Evolutionary conservation across 148 eudicot species (phyloP).

Genomic region (Amaranthus palmeri): DNA sequence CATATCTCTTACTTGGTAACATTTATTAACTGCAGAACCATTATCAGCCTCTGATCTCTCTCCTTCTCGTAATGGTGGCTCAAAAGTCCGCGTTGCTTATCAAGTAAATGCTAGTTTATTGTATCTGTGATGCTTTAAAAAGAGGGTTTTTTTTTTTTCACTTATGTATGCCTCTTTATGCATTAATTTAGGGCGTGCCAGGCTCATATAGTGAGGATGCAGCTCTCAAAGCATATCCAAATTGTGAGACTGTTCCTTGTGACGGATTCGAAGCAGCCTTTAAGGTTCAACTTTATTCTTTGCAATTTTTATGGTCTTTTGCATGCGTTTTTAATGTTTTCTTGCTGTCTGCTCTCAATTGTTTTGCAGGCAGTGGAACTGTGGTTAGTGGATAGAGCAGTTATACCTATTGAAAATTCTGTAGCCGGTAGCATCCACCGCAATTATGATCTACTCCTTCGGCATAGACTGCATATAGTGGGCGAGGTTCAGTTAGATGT

Average conservation of each 20-base stretch:
- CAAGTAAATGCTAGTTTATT: constrained; percentile 31
- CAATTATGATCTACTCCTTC: constrained; percentile 81
- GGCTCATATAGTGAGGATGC: constrained; percentile 69
- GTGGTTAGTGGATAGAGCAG: constrained; percentile 88
- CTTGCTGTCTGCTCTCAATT: not conserved
- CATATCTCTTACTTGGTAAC: not conserved
- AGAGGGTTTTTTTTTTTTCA: not conserved
- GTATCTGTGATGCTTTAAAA: not conserved
- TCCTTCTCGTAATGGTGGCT: constrained; percentile 30
- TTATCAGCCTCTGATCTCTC: constrained; percentile 42
- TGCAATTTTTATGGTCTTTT: not conserved
- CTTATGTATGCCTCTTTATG: constrained; percentile 9
- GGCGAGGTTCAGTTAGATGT: constrained; percentile 78
- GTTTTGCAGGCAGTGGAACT: constrained; percentile 75
- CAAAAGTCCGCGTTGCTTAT: constrained; percentile 51
- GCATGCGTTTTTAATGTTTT: not conserved
- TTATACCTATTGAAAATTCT: constrained; percentile 86
- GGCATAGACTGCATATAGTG: constrained; percentile 85
- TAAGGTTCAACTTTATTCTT: constrained; percentile 31
- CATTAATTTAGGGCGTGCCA: constrained; percentile 41
- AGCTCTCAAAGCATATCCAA: constrained; percentile 53
- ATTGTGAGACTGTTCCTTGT: constrained; percentile 56
- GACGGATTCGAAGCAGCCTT: constrained; percentile 60
- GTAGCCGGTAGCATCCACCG: constrained; percentile 87
- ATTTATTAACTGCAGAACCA: constrained; percentile 38